Evolutionary conservation across 2,329 filamentous ascomycete species (phyloP).

Genomic region (Dissoconium aciculare): DNA sequence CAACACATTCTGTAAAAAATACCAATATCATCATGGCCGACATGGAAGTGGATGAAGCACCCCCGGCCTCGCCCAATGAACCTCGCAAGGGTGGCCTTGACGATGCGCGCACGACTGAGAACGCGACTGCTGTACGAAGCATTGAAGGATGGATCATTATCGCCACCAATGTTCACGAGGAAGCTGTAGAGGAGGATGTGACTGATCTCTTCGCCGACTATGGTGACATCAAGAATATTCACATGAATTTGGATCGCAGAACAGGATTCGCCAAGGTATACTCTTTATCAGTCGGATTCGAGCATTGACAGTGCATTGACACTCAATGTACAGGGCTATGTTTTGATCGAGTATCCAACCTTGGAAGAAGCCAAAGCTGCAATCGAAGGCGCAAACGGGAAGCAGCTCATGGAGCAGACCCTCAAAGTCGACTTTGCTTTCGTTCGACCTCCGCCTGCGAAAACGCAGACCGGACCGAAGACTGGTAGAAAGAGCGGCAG

Average conservation of each 20-base stretch:
- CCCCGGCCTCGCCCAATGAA: constrained; percentile 22
- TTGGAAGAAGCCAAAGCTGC: constrained; percentile 66
- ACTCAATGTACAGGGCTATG: constrained; percentile 49
- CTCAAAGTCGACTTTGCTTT: constrained; percentile 74
- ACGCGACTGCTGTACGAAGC: constrained; percentile 67
- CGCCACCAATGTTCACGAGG: constrained; percentile 76
- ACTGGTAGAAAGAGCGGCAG: constrained; percentile 22
- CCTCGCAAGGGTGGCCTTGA: constrained; percentile 21
- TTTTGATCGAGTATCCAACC: constrained; percentile 70
- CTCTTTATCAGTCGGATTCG: constrained; percentile 2
- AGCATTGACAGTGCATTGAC: constrained; percentile 1
- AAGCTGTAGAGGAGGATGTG: constrained; percentile 69
- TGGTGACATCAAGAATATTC: constrained; percentile 76
- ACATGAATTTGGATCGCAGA: constrained; percentile 66
- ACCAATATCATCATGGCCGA: constrained; percentile 20
- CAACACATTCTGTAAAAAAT: background rate
- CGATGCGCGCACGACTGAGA: constrained; percentile 57
- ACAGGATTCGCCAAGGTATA: constrained; percentile 75
- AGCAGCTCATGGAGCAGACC: constrained; percentile 68
- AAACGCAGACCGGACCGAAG: constrained; percentile 24
- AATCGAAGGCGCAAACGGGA: constrained; percentile 62
- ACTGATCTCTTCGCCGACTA: constrained; percentile 72
- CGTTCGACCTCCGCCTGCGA: constrained; percentile 58
- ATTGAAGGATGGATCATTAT: constrained; percentile 85
- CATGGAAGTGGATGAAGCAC: constrained; percentile 44